Evolutionary conservation across 2,329 filamentous ascomycete genomes (phyloP), one percentile per base, ranked within the genome.

Genomic region (Escovopsis sp.): DNA sequence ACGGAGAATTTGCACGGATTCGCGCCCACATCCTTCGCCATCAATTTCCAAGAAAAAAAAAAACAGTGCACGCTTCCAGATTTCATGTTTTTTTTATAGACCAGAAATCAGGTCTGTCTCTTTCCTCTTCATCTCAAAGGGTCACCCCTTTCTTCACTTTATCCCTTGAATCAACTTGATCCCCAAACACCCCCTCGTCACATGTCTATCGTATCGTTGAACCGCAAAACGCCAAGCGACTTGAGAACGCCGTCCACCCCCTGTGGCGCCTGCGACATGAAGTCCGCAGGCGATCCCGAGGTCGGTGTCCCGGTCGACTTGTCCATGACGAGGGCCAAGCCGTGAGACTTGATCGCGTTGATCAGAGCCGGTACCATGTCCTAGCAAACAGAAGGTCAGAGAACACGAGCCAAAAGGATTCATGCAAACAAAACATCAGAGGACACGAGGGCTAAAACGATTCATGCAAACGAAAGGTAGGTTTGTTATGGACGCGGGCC

Each of bases 271-370:
- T 72, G 63, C 33, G 68, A 63, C 51, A 73, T 74, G 11, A 65
- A 59, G 53, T 71, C 63, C 42, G 53, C 52, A 48, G 61, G 49
- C 31, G 59, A 48, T 43, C 54, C 51, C 42, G 52, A 40, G 33
- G 61, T 55, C 12, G 57, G 55, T 30, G 54, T 47, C 42, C 78
- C 72, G 38, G 74, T 69, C 5, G 82, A 84, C 45, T 81, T 84
- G 53, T 98, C 88, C 35, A 84, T 80, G 13, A 98, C 87, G 27
- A 98, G 70, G 5, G 93, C 88, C 34, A 98, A 67, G 18, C 90
- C 88, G 33, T 93, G 82, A 18, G 86, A 85, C 58, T 96, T 96
- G 61, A 98, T 88, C 2, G 87, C 84, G 45, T 92, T 84, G 35
- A 93, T 78, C 32, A 98, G 69, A 3, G 87, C 84, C 1, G 90